Evolutionary conservation across 179 eudicot species (phyloP).

Genomic region (Drosera spatulata): DNA sequence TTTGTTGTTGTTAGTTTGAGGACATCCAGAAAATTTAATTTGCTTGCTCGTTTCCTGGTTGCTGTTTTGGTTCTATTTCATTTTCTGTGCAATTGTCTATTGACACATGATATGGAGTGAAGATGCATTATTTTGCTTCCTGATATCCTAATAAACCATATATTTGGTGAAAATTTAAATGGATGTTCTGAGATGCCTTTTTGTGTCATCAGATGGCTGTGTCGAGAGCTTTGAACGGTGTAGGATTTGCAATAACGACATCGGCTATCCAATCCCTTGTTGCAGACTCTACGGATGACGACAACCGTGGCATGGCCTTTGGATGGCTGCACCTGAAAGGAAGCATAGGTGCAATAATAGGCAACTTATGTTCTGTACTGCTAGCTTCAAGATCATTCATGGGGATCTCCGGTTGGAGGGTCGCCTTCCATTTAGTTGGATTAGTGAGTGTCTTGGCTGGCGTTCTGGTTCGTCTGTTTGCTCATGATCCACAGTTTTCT

Average conservation of each 20-base stretch:
- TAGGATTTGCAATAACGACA: constrained; percentile 36
- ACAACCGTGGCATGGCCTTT: constrained; percentile 34
- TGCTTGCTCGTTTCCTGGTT: too few relatives aligned
- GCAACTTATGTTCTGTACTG: constrained; percentile 27
- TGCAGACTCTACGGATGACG: constrained; percentile 36
- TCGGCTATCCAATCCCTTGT: constrained; percentile 11
- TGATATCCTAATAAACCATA: neutral
- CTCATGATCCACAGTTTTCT: constrained; percentile 27
- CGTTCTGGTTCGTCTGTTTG: constrained; percentile 25
- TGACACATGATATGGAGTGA: too few relatives aligned
- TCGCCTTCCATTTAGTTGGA: constrained; percentile 39
- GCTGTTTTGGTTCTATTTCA: too few relatives aligned
- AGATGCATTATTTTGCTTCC: neutral
- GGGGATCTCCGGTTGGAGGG: constrained; percentile 41
- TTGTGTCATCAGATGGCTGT: constrained; percentile 23
- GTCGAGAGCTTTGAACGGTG: constrained; percentile 38
- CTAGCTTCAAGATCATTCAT: constrained; percentile 28
- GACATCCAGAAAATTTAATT: too few relatives aligned
- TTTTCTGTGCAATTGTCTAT: too few relatives aligned
- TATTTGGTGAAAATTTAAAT: neutral
- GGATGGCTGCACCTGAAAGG: constrained; percentile 46
- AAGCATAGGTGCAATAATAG: constrained; percentile 31
- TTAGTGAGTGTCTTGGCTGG: constrained; percentile 30
- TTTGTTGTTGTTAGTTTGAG: too few relatives aligned
- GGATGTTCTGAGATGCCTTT: neutral